Conservation (phyloP, 805 yeast genomes). For the Starmerella khaoyaiensis region DNA sequence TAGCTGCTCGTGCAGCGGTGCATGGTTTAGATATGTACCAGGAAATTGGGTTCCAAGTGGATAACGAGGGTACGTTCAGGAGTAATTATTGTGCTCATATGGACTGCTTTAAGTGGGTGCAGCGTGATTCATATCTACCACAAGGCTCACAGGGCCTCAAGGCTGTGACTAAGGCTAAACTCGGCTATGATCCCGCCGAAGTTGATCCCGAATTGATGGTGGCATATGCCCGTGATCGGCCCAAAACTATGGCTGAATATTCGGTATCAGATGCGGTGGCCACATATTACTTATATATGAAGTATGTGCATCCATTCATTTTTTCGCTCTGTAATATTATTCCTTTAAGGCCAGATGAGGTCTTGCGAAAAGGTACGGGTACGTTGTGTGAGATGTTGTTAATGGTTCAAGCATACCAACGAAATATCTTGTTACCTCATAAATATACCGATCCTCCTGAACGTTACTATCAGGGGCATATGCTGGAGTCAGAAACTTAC, state of each 20-base stretch:
- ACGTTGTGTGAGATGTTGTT: conserved; percentile 94
- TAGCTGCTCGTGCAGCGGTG: conserved; percentile 70
- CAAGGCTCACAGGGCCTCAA: conserved; percentile 98
- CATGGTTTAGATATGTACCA: conserved; percentile 81
- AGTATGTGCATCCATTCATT: conserved; percentile 93
- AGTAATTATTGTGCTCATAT: conserved; percentile 86
- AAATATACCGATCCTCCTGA: conserved; percentile 92
- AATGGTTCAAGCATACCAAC: conserved; percentile 84
- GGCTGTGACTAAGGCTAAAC: conserved; percentile 89
- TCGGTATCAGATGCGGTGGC: conserved; percentile 99
- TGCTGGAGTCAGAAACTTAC: conserved; percentile 88
- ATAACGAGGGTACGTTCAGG: conserved; percentile 88
- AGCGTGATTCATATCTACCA: conserved; percentile 91
- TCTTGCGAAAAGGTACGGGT: conserved; percentile 92
- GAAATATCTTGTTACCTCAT: conserved; percentile 71
- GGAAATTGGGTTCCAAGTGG: conserved; percentile 88
- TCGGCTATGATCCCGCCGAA: conserved; percentile 94
- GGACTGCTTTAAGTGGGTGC: conserved; percentile 98
- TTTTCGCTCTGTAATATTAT: conserved; percentile 90
- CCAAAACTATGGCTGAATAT: conserved; percentile 85
- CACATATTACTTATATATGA: conserved; percentile 87
- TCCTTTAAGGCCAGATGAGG: conserved; percentile 95
- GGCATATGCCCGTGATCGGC: conserved; percentile 88
- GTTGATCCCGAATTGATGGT: conserved; percentile 97
- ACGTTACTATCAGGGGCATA: conserved; percentile 86